phyloP scores from a whole-genome alignment of 2,329 filamentous ascomycete genomes.

The Microsporum ferrugineum region DNA sequence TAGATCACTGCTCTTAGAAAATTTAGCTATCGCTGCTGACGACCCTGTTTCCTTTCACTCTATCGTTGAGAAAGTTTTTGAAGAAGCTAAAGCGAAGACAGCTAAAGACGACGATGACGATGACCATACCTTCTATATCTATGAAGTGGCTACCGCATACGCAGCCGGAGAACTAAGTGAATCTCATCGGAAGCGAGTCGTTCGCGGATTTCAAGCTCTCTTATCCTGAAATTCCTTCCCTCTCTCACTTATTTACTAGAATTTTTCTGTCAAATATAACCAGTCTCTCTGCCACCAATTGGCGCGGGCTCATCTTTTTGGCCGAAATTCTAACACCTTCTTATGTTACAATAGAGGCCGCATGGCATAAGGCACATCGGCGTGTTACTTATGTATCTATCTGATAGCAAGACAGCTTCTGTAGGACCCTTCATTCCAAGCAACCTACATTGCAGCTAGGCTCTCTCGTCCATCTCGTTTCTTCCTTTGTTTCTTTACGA shows the following conservation, averaged over 20 bases:
- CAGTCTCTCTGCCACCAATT: background rate
- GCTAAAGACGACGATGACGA: conserved; percentile 4
- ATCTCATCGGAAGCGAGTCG: background rate
- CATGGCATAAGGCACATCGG: too few relatives aligned
- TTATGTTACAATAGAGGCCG: too few relatives aligned
- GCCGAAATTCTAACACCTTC: too few relatives aligned
- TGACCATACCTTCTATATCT: background rate
- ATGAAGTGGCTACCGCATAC: conserved; percentile 2
- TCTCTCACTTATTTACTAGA: background rate
- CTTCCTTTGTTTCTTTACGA: too few relatives aligned
- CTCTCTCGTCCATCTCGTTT: background rate
- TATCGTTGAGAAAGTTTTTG: conserved; percentile 8
- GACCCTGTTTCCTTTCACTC: conserved; percentile 6
- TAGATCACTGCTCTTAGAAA: conserved; percentile 6
- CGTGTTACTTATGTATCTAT: too few relatives aligned
- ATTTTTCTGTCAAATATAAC: background rate
- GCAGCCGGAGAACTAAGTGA: background rate
- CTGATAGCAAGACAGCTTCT: conserved; percentile 5
- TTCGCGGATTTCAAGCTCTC: conserved; percentile 6
- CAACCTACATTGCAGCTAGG: background rate
- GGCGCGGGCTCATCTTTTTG: too few relatives aligned
- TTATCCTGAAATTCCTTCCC: conserved; percentile 3
- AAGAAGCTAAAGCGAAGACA: conserved; percentile 6
- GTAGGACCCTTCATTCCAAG: conserved; percentile 6
- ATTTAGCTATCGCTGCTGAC: conserved; percentile 7